Base-by-base conservation (phyloP, 1,284 basidiomycete genomes). In the Leccinum griseonigrum region DNA sequence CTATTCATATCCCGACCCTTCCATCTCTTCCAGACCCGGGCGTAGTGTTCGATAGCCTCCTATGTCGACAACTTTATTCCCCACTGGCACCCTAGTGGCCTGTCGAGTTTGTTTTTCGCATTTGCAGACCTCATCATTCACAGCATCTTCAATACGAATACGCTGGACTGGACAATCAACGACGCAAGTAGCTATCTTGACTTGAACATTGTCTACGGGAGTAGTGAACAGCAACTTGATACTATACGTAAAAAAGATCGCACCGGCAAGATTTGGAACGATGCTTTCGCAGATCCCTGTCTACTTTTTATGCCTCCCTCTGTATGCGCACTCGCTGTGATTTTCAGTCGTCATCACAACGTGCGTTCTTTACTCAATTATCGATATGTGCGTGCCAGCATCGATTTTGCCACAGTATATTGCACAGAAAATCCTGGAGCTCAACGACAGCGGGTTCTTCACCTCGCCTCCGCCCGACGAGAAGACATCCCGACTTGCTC, bases 41-140 rank as follows among this genome's bases (percentile, higher is more conserved):
- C 2, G 74, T 88, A 2, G 81, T 94, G 1, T 94, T 93, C 66
- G 90, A 94, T 68, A 78, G 80, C 1, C 83, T 94, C 8, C 77
- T 94, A 53, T 79, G 83, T 65, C 81, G 87, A 84, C 40, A 70
- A 80, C 60, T 84, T 84, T 65, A 69, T 71, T 8, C 73, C 75
- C 1, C 86, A 88, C 69, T n/a, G n/a, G n/a, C n/a, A n/a, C n/a
- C 86, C 84, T 14, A 83, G 81, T 22, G 84, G 85, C 31, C 81
- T 91, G 57, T 88, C 85, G 10, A 82, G 81, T 55, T 75, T 91
- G 31, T 89, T 91, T 74, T 94, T 94, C 67, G 86, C 88, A 0
- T 91, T 91, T 67, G 92, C 92, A 8, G 83, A 91, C 67, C 76
- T 92, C 60, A 79, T 94, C 64, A 92, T 90, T 66, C 91, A 94